phyloP scores from a whole-genome alignment of 192 early-diverging fungal genomes.

The Linnemannia exigua region DNA sequence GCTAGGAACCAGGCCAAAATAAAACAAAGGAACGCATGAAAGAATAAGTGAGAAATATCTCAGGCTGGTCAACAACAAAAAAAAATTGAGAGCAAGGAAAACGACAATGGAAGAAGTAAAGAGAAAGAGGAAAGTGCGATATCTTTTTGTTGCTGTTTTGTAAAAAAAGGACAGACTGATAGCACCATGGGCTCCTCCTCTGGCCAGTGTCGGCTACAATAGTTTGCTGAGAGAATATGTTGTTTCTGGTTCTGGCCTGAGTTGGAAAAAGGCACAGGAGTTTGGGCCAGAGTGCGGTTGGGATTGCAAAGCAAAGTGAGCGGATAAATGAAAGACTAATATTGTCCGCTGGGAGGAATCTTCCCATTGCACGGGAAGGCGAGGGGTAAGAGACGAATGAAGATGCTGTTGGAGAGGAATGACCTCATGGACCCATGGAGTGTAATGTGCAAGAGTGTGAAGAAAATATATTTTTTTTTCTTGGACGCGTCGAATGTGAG shows the following conservation, averaged over 20 bases:
- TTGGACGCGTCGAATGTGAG: slow-evolving; percentile 10
- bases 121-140: not conserved
- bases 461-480: not conserved
- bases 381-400: no score
- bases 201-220: no score
- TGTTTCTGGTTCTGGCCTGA: slow-evolving; percentile 7
- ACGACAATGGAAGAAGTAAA: not conserved
- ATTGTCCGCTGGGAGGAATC: slow-evolving; percentile 9
- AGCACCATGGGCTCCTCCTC: not conserved
- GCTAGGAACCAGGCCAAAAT: not conserved
- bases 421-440: not conserved
- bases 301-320: not conserved
- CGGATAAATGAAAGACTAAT: not conserved
- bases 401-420: not conserved
- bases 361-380: slow-evolving; percentile 2
- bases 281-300: not conserved
- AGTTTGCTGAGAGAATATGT: not conserved
- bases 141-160: not conserved
- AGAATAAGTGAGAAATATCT: no score
- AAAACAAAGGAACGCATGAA: not conserved
- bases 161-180: not conserved
- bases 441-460: no score
- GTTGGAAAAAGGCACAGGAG: not conserved
- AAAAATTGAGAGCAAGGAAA: not conserved
- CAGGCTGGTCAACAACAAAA: no score